Percentiles rank a stretch among this genome's conserved stretches.
phyloP scores from a whole-genome alignment of 2,329 filamentous ascomycete genomes.

The Colletotrichum paranaense region DNA sequence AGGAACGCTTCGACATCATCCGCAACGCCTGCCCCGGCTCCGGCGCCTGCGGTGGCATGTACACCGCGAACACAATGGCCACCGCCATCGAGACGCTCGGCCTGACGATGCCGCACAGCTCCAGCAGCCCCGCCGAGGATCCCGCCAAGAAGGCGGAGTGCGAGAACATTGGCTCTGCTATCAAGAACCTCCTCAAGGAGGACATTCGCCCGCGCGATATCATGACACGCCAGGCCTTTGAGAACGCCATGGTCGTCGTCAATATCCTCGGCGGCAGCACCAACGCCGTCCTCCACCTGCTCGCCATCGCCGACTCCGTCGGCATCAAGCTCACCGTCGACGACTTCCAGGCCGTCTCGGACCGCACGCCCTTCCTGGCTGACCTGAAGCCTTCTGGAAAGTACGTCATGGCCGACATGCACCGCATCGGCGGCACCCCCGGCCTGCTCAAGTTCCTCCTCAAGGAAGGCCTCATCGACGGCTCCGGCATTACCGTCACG shows the following conservation, averaged over 20 bases:
- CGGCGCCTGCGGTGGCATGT: constrained; percentile 88
- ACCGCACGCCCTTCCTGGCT: constrained; percentile 82
- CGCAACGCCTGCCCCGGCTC: constrained; percentile 80
- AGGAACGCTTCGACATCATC: constrained; percentile 94
- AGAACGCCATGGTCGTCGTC: constrained; percentile 86
- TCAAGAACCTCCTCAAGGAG: constrained; percentile 79
- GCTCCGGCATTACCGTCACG: constrained; percentile 84
- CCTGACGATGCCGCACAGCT: constrained; percentile 84
- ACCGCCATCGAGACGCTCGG: constrained; percentile 94
- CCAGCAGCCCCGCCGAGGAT: constrained; percentile 81
- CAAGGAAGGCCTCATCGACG: constrained; percentile 84
- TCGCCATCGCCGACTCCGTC: constrained; percentile 85
- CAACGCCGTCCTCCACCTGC: constrained; percentile 86
- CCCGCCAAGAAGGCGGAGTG: constrained; percentile 80
- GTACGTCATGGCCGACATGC: constrained; percentile 86
- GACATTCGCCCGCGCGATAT: constrained; percentile 84
- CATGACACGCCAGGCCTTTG: constrained; percentile 82
- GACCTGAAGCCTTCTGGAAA: constrained; percentile 88
- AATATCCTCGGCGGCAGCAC: constrained; percentile 87
- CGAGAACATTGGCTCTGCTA: constrained; percentile 75
- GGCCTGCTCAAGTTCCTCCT: constrained; percentile 89
- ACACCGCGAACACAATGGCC: constrained; percentile 94
- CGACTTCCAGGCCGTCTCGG: constrained; percentile 85
- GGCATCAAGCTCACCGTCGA: constrained; percentile 86
- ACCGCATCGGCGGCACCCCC: constrained; percentile 88